These are phyloP conservation scores for Cladosporium austrohemisphaericum DNA, from an alignment of 2,329 filamentous ascomycete species.

Conservation along the genomic window DNA sequence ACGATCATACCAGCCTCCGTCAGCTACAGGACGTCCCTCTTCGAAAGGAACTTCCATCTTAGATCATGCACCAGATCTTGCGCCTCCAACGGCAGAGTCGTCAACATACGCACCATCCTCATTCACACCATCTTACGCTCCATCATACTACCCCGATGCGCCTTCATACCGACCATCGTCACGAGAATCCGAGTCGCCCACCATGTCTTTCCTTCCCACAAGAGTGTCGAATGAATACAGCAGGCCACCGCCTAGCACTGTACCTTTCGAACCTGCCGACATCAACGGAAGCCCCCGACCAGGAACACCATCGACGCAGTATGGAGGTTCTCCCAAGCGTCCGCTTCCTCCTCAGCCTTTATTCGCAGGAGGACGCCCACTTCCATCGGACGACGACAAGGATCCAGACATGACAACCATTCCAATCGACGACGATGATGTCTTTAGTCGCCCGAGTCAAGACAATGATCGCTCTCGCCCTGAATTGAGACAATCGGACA, in stretches of 20 bases:
- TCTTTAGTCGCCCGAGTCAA: constrained; percentile 64
- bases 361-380: constrained; percentile 59
- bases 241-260: constrained; percentile 65
- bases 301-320: constrained; percentile 83
- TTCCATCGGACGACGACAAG: constrained; percentile 38
- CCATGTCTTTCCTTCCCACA: constrained; percentile 54
- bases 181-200: constrained; percentile 50
- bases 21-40: constrained; percentile 38
- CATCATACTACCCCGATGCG: constrained; percentile 13
- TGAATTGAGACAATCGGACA: constrained; percentile 59
- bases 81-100: constrained; percentile 58
- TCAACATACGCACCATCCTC: constrained; percentile 52
- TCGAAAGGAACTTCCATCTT: constrained; percentile 50
- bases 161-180: constrained; percentile 55
- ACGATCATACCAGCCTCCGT: constrained; percentile 49
- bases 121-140: constrained; percentile 6
- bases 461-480: constrained; percentile 52
- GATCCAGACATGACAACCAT: constrained; percentile 65
- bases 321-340: constrained; percentile 80
- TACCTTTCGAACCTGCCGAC: constrained; percentile 80
- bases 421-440: constrained; percentile 55
- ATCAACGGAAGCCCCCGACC: constrained; percentile 86
- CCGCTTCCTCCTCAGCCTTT: constrained; percentile 85
- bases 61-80: constrained; percentile 47
- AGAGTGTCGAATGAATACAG: constrained; percentile 59